Evolutionary conservation across 2,329 filamentous ascomycete species (phyloP).

Genomic region (Aureobasidium sp.): DNA sequence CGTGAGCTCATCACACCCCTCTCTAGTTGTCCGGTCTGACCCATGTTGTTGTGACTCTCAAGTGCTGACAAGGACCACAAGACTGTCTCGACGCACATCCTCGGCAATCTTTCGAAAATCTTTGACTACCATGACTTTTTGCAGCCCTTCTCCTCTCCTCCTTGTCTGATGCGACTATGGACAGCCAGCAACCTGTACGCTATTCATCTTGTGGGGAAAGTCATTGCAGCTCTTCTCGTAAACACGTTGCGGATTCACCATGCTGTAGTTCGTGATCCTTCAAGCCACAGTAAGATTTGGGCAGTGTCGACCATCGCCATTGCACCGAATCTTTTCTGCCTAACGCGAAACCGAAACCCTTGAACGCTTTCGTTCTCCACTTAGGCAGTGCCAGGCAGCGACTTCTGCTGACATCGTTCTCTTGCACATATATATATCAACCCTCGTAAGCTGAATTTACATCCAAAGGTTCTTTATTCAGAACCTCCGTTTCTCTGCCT

Average conservation of each 20-base stretch:
- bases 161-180: no score
- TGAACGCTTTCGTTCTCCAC: background rate
- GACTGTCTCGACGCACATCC: background rate
- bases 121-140: no score
- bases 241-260: background rate
- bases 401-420: background rate
- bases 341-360: background rate
- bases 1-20: background rate
- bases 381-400: background rate
- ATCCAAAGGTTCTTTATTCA: no score
- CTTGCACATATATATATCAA: background rate
- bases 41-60: background rate
- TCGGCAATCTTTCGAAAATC: background rate
- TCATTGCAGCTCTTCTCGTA: no score
- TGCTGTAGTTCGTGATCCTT: background rate
- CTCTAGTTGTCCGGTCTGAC: background rate
- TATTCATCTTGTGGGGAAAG: no score
- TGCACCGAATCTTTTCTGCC: background rate
- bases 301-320: background rate
- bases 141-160: no score
- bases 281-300: conserved; percentile 1
- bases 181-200: no score
- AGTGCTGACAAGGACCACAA: background rate
- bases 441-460: no score
- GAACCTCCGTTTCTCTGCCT: background rate